Evolutionary conservation across 176 grass and related monocot species (phyloP).

Genomic region (Melocanna baccifera): DNA sequence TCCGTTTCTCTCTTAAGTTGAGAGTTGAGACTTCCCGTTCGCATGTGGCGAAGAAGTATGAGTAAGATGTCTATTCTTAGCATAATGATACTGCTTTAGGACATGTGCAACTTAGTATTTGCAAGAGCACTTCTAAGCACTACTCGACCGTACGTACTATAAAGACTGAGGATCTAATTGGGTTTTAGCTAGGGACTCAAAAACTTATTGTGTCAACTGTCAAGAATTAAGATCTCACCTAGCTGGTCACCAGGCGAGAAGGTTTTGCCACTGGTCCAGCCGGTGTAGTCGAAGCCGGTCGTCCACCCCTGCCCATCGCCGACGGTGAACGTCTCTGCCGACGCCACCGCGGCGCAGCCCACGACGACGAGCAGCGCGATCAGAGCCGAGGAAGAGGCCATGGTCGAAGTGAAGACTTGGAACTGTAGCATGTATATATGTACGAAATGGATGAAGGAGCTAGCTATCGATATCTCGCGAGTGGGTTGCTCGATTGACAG

Average conservation of each 20-base stretch:
- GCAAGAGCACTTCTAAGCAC: too few relatives aligned
- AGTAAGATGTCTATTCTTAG: background rate
- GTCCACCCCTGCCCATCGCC: slow-evolving; percentile 54
- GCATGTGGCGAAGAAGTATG: background rate
- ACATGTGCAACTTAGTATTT: too few relatives aligned
- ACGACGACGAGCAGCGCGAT: slow-evolving; percentile 47
- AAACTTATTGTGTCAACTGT: background rate
- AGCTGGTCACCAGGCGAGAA: slow-evolving; percentile 51
- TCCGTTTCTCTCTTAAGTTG: background rate
- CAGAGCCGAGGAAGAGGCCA: slow-evolving; percentile 46
- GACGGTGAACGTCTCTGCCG: slow-evolving; percentile 42
- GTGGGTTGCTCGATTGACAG: slow-evolving; percentile 19
- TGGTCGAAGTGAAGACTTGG: background rate
- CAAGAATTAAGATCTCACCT: slow-evolving; percentile 29
- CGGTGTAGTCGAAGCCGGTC: slow-evolving; percentile 1
- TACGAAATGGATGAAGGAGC: background rate
- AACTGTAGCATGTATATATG: too few relatives aligned
- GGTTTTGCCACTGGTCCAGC: slow-evolving; percentile 41
- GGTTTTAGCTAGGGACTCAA: background rate
- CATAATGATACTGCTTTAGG: too few relatives aligned
- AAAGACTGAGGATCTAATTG: background rate
- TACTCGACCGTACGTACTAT: background rate
- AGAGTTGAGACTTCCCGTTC: background rate
- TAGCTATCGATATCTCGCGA: background rate
- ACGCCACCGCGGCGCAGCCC: slow-evolving; percentile 37